A percentile compares a stretch with the other conserved stretches of the same genome.
These are phyloP conservation scores for Quercus lobata DNA, from an alignment of 331 rosid species.

Conservation along the genomic window DNA sequence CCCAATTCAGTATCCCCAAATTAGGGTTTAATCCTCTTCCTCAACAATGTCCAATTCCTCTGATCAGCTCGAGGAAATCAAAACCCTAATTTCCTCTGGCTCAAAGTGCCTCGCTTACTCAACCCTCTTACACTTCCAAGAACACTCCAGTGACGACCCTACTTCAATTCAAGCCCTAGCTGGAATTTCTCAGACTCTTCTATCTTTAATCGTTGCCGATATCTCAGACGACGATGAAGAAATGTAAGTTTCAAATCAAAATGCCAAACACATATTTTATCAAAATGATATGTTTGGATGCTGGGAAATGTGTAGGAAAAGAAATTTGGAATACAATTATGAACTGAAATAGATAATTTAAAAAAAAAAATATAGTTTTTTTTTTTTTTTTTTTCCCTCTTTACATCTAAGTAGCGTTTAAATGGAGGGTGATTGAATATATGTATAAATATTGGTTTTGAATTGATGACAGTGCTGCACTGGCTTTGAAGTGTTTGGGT, in stretches of 20 bases:
- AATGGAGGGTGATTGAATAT: background rate
- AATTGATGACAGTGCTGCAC: conserved; percentile 46
- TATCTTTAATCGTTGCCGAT: conserved; percentile 42
- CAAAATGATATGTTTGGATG: background rate
- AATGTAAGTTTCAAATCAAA: conserved; percentile 30
- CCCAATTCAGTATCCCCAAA: too few species aligned
- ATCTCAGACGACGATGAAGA: conserved; percentile 55
- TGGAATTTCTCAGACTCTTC: conserved; percentile 23
- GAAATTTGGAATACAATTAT: too few species aligned
- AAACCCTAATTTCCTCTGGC: conserved; percentile 36
- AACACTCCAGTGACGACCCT: conserved; percentile 33
- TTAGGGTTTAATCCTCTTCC: background rate
- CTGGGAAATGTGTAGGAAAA: background rate
- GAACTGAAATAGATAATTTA: background rate
- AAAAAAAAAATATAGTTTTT: too few species aligned
- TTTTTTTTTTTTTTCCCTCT: background rate
- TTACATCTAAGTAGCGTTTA: background rate
- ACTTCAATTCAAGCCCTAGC: conserved; percentile 50
- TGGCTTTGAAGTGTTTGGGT: conserved; percentile 82
- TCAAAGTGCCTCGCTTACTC: conserved; percentile 54
- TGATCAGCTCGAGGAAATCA: conserved; percentile 45
- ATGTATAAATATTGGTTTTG: background rate
- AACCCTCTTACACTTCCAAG: conserved; percentile 61
- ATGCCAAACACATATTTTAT: background rate
- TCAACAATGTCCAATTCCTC: conserved; percentile 43